Percentiles rank a stretch among this genome's conserved stretches.
Conservation (phyloP, 2,329 filamentous ascomycete genomes). For the Penicillium expansum region DNA sequence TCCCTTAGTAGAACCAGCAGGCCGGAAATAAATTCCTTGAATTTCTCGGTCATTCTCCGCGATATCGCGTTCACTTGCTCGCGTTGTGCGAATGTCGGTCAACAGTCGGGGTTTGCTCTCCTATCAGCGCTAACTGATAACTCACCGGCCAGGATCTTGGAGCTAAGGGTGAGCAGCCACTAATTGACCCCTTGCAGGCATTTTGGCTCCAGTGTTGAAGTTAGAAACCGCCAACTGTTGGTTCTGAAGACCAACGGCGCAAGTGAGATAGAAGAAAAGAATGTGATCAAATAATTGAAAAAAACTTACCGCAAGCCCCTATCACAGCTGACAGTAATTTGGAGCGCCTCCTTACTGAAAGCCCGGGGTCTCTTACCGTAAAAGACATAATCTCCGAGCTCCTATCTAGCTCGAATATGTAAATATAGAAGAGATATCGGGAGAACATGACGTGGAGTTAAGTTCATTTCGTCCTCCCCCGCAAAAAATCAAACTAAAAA, state of each 20-base stretch:
- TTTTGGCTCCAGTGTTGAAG: constrained; percentile 2
- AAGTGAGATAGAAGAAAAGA: background rate
- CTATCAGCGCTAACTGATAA: constrained; percentile 10
- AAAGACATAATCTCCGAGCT: constrained; percentile 9
- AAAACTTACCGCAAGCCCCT: background rate
- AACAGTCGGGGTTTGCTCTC: constrained; percentile 10
- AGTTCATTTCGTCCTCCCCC: background rate
- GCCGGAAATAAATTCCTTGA: background rate
- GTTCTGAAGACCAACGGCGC: background rate
- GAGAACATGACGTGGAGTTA: background rate
- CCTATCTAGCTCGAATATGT: background rate
- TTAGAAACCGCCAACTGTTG: background rate
- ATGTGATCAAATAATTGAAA: background rate
- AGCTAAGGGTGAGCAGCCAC: constrained; percentile 12
- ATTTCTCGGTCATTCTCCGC: background rate
- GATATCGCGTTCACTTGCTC: background rate
- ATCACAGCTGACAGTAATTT: background rate
- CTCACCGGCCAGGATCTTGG: constrained; percentile 6
- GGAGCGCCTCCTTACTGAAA: constrained; percentile 13
- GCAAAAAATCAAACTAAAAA: background rate
- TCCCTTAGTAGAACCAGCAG: background rate
- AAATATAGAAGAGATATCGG: background rate
- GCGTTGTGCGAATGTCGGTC: constrained; percentile 19
- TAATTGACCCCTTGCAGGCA: constrained; percentile 5
- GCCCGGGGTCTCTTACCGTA: constrained; percentile 5